Percentiles rank a stretch among this genome's conserved stretches.
Evolutionary conservation across 2,329 filamentous ascomycete species (phyloP).

Genomic region (Ophiostoma piceae): DNA sequence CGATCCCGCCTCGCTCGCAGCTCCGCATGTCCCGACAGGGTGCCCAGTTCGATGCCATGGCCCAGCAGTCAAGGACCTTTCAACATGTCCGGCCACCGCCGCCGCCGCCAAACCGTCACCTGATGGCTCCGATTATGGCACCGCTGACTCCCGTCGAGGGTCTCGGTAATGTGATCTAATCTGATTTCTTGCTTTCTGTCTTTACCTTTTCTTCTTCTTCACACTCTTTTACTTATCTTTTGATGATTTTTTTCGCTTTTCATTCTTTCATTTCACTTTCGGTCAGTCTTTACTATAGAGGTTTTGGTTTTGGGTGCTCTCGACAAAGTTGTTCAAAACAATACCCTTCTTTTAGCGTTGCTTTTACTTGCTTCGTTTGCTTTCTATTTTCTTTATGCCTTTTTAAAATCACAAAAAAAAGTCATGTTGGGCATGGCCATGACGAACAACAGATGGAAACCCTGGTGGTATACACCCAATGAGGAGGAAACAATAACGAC

Average conservation of each 20-base stretch:
- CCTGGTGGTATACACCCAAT: conserved; percentile 13
- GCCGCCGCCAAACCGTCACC: conserved; percentile 30
- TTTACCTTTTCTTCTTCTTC: not conserved
- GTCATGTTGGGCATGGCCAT: conserved; percentile 15
- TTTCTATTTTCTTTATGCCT: not conserved
- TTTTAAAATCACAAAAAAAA: conserved; percentile 13
- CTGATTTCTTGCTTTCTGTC: too few species aligned
- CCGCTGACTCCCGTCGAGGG: conserved; percentile 38
- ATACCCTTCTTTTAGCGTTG: conserved; percentile 14
- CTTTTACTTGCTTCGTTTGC: not conserved
- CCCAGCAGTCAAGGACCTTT: conserved; percentile 15
- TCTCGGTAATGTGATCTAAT: conserved; percentile 44
- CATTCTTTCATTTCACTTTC: not conserved
- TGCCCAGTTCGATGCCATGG: not conserved
- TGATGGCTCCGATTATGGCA: conserved; percentile 23
- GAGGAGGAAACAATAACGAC: conserved; percentile 10
- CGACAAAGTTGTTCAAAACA: conserved; percentile 13
- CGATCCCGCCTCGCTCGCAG: conserved; percentile 17
- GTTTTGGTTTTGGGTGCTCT: conserved; percentile 14
- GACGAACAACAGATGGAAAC: conserved; percentile 12
- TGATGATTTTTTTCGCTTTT: not conserved
- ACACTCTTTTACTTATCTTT: not conserved
- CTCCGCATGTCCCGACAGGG: conserved; percentile 13
- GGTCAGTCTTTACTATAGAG: conserved; percentile 7
- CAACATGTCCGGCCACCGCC: conserved; percentile 29